Evolutionary conservation across 202 grass and related monocot species (phyloP).

Genomic region (Bolboschoenoplectus hybrid): DNA sequence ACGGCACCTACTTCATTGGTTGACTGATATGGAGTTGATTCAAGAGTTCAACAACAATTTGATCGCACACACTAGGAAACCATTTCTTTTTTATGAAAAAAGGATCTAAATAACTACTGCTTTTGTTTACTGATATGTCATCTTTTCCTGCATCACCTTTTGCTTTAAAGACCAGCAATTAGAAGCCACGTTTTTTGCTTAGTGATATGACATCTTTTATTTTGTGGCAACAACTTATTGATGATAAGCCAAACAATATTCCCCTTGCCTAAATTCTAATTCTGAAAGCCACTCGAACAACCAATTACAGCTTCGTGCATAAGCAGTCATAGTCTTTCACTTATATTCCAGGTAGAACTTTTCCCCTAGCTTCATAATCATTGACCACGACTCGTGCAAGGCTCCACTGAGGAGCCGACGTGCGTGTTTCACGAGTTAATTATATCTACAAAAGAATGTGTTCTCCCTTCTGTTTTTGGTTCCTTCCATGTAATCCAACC

Average conservation of each 20-base stretch:
- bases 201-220: background rate
- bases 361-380: background rate
- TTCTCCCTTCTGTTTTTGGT: background rate
- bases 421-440: background rate
- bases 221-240: background rate
- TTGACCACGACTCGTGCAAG: background rate
- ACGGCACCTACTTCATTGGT: background rate
- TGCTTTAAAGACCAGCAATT: background rate
- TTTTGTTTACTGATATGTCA: background rate
- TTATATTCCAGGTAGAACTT: background rate
- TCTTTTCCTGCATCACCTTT: background rate
- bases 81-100: background rate
- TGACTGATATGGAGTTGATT: background rate
- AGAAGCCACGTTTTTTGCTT: background rate
- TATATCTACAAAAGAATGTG: background rate
- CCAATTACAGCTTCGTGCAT: background rate
- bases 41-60: background rate
- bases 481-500: background rate
- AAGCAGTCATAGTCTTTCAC: background rate
- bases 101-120: background rate
- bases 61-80: background rate
- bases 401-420: background rate
- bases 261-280: background rate
- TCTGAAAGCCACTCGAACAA: background rate
- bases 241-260: background rate